These are phyloP conservation scores for Phytophthora constricta DNA, from an alignment of 352 stramenopile species.

Conservation along the genomic window DNA sequence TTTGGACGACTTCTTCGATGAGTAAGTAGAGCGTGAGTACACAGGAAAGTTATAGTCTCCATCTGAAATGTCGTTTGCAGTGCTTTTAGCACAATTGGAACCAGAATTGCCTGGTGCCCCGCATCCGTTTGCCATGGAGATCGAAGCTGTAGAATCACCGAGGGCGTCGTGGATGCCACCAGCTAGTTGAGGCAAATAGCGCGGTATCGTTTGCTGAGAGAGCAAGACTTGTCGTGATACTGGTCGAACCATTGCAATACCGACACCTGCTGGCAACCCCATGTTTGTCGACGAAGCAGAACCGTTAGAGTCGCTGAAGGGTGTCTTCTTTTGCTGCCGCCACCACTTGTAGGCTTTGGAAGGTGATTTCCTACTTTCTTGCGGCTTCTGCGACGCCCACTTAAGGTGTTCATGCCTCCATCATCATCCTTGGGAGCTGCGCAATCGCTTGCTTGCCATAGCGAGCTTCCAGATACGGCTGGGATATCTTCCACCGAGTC, in stretches of 20 bases:
- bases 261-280: slow-evolving; percentile 23
- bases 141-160: slow-evolving; percentile 25
- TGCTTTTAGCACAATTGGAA: slow-evolving; percentile 20
- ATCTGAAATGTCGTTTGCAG: slow-evolving; percentile 19
- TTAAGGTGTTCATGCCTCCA: slow-evolving; percentile 25
- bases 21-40: slow-evolving; percentile 44
- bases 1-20: slow-evolving; percentile 58
- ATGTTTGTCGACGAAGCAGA: slow-evolving; percentile 19
- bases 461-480: slow-evolving; percentile 8
- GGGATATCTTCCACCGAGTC: slow-evolving; percentile 41
- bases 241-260: slow-evolving; percentile 47
- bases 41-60: slow-evolving; percentile 66
- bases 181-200: slow-evolving; percentile 55
- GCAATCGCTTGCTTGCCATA: slow-evolving; percentile 32
- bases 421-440: slow-evolving; percentile 50
- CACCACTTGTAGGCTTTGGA: slow-evolving; percentile 41
- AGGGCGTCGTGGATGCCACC: slow-evolving; percentile 29
- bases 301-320: slow-evolving; percentile 8
- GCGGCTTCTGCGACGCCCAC: slow-evolving; percentile 40
- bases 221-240: slow-evolving; percentile 51
- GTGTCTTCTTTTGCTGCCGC: slow-evolving; percentile 46
- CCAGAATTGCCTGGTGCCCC: not conserved
- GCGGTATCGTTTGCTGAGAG: slow-evolving; percentile 43
- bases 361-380: slow-evolving; percentile 54
- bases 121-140: slow-evolving; percentile 12